Evolutionary conservation across 352 stramenopile species (phyloP), one percentile per base, ranked within the genome.

Genomic region (Phytophthora sp.): DNA sequence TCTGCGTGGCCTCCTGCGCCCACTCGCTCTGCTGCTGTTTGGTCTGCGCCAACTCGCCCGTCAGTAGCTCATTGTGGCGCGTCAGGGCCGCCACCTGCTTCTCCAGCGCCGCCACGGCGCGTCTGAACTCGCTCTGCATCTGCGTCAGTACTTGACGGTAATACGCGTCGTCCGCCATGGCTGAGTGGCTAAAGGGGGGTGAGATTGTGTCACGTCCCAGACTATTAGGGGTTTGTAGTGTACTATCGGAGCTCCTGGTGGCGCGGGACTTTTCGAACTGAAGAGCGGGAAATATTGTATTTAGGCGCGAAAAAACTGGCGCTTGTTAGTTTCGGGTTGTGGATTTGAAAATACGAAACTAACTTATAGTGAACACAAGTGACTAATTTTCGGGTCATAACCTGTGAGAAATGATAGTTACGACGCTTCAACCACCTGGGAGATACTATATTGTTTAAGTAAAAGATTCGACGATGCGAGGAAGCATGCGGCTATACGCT

Each of bases 51-150:
- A 82, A 52, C 41, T 82, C 62, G 9, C 29, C 45, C 20, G 52
- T 24, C 2, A 90, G 72, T 45, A 86, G 63, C 39, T 73, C 68
- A 54, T 93, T 89, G 69, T 89, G 84, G 27, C 63, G 54, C 33
- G 73, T 67, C 16, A 93, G 70, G 1, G 69, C 54, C 49, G 61
- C 44, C 21, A 86, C 60, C 47, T 88, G 82, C 62, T 84, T 81
- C 71, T 93, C 84, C 23, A 91, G 56, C 27, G 84, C 80, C 20
- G 57, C 26, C 7, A 87, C 75, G 0, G 83, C 77, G 38, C 77
- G 77, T 46, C 63, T 24, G 39, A 88, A 91, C 62, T 91, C 84
- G 68, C 53, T 67, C 77, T 89, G 82, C 66, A 93, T 79, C 67
- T 86, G 76, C 55, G 66, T 49, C 61, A 89, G 24, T 42, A 88